Evolutionary conservation across 2,329 filamentous ascomycete species (phyloP), one percentile per base, ranked within the genome.

Genomic region (Cladophialophora chaetospira): DNA sequence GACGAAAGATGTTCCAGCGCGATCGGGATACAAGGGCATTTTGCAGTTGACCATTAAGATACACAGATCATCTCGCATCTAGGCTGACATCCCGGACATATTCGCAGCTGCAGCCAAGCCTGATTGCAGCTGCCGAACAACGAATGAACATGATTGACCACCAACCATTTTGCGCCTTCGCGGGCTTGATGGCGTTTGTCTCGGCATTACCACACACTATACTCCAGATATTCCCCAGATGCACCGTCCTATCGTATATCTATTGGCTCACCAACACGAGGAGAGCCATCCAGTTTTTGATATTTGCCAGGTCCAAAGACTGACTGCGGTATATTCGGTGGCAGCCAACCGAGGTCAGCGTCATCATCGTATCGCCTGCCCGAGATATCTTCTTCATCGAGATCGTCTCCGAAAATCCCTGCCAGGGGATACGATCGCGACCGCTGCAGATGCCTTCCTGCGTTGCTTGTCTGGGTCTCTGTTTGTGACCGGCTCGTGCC

Each of bases 31-130:
- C 84, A 26, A 96, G 79, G 63, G 91, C 78, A 59, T 77, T 80
- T 5, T 91, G 91, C 0, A 89, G 91, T 70, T 94, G 90, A 55
- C 86, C 82, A 71, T 95, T 90, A 70, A 96, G 91, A n/a, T n/a
- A n/a, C n/a, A n/a, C n/a, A n/a, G n/a, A n/a, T n/a, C n/a, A n/a
- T n/a, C n/a, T n/a, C n/a, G n/a, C n/a, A n/a, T n/a, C n/a, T n/a
- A 33, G 29, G 29, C 29, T 33, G 29, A 33, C n/a, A n/a, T n/a
- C n/a, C n/a, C n/a, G n/a, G n/a, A n/a, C n/a, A n/a, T n/a, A n/a
- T n/a, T n/a, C n/a, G n/a, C n/a, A n/a, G n/a, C n/a, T n/a, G n/a
- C n/a, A n/a, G n/a, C n/a, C n/a, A n/a, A n/a, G n/a, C n/a, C n/a
- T n/a, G n/a, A n/a, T n/a, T n/a, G n/a, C n/a, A n/a, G n/a, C n/a